These are phyloP conservation scores for Paspalum notatum DNA, from an alignment of 176 grass and related monocot genomes.

Conservation along the genomic window DNA sequence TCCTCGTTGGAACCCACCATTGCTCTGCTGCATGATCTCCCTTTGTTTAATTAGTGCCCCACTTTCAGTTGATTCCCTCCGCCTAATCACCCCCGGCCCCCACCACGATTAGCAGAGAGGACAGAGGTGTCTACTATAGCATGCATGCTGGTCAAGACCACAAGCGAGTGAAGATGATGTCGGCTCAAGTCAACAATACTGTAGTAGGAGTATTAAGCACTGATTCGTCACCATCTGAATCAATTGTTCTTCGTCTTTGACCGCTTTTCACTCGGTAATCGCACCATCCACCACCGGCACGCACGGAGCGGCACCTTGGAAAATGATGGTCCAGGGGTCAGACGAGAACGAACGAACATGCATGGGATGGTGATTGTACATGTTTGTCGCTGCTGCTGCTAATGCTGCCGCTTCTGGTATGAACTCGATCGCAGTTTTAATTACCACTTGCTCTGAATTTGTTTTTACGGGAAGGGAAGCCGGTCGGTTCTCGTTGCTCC, in stretches of 20 bases:
- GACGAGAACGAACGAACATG: too few relatives aligned
- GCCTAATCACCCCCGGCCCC: neutral
- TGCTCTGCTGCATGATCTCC: constrained; percentile 1
- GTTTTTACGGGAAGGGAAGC: too few relatives aligned
- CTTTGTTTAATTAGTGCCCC: neutral
- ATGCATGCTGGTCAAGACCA: neutral
- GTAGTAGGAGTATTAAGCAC: neutral
- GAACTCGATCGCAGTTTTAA: too few relatives aligned
- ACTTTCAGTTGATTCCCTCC: neutral
- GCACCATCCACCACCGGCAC: neutral
- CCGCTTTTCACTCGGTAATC: neutral
- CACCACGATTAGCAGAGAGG: neutral
- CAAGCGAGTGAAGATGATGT: neutral
- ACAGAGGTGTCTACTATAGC: too few relatives aligned
- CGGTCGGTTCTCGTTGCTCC: too few relatives aligned
- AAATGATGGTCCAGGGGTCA: too few relatives aligned
- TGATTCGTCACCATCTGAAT: neutral
- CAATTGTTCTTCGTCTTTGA: neutral
- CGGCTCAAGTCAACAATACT: neutral
- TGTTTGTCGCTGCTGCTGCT: too few relatives aligned
- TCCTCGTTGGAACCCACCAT: constrained; percentile 5
- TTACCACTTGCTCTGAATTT: too few relatives aligned
- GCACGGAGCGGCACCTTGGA: too few relatives aligned
- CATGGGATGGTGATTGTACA: too few relatives aligned
- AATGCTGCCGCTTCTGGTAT: too few relatives aligned